Evolutionary conservation across 352 stramenopile species (phyloP).

Genomic region (Phytophthora vignae): DNA sequence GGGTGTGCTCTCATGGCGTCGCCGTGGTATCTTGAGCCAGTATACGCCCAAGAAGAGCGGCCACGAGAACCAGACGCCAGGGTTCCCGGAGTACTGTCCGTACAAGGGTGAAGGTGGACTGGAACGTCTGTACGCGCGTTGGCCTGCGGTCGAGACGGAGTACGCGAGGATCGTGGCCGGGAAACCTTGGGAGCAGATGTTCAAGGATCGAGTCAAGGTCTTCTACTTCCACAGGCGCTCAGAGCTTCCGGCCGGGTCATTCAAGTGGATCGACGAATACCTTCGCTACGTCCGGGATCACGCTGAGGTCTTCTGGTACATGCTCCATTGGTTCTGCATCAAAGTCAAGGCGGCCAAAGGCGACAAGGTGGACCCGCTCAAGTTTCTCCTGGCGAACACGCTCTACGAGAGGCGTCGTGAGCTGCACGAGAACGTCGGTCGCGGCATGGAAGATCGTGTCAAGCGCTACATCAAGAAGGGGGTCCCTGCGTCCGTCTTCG

Average conservation of each 20-base stretch:
- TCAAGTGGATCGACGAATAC: no score
- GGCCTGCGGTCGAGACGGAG: not conserved
- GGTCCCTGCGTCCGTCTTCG: not conserved
- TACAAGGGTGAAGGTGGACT: not conserved
- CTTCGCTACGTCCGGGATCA: not conserved
- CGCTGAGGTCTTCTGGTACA: constrained; percentile 3
- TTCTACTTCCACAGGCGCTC: constrained; percentile 6
- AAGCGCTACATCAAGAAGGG: not conserved
- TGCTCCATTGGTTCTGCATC: constrained; percentile 6
- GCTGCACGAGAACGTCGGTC: not conserved
- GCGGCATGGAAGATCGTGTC: not conserved
- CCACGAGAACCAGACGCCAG: not conserved
- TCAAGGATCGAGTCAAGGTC: not conserved
- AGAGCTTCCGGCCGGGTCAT: not conserved
- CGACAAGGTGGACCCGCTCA: not conserved
- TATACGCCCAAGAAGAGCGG: not conserved
- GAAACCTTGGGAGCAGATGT: constrained; percentile 4
- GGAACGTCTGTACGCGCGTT: not conserved
- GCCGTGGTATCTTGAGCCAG: not conserved
- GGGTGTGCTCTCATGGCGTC: not conserved
- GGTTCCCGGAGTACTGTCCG: not conserved
- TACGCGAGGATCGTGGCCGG: not conserved
- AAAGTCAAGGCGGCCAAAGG: not conserved
- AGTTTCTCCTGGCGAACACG: not conserved
- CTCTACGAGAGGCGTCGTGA: not conserved